Evolutionary conservation across 371 early-diverging fungal species (phyloP).

Genomic region (Mortierella sp.): DNA sequence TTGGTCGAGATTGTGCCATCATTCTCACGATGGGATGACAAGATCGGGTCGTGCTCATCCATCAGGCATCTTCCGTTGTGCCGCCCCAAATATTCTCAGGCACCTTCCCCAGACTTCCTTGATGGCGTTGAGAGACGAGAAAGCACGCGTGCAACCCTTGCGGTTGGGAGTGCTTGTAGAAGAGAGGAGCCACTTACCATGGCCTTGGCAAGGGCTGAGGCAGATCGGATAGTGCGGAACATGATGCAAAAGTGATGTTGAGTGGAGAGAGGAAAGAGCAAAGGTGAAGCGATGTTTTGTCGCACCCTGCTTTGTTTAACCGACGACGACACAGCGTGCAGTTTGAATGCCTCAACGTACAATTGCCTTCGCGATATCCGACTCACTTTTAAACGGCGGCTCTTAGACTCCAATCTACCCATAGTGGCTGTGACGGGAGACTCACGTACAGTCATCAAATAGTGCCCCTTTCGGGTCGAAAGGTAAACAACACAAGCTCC

Average conservation of each 20-base stretch:
- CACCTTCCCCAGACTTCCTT: slow-evolving; percentile 10
- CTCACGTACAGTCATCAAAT: no score
- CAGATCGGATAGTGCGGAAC: slow-evolving; percentile 66
- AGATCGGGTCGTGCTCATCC: neutral
- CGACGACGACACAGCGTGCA: no score
- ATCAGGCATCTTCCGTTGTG: neutral
- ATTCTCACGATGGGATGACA: neutral
- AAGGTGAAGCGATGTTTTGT: no score
- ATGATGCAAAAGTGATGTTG: slow-evolving; percentile 37
- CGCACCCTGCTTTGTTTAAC: no score
- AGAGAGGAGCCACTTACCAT: slow-evolving; percentile 55
- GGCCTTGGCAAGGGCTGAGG: slow-evolving; percentile 63
- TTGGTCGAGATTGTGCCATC: no score
- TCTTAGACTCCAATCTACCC: no score
- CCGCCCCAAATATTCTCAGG: slow-evolving; percentile 21
- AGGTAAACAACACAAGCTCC: neutral
- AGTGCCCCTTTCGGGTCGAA: no score
- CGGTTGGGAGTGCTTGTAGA: no score
- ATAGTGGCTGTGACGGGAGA: no score
- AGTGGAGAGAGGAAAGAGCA: slow-evolving; percentile 7
- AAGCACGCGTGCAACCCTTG: neutral
- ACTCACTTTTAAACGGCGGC: no score
- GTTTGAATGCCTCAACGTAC: no score
- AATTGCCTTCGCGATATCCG: no score
- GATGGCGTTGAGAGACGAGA: neutral